Conservation (phyloP, 345 rosid genomes). For the Citropsis articulata region DNA sequence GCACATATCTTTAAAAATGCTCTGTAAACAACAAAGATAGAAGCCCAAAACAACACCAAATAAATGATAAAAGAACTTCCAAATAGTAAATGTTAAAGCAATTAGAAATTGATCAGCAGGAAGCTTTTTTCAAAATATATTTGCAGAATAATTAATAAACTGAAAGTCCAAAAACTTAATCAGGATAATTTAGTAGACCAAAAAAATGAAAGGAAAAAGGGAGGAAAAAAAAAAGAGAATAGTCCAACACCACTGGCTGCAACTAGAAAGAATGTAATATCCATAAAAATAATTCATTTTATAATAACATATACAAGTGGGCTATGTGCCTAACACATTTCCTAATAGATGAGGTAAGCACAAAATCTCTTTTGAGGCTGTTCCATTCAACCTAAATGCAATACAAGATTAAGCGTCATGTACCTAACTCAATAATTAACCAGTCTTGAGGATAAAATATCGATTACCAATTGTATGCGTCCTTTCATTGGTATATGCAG, state of each 20-base stretch:
- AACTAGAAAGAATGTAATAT: neutral
- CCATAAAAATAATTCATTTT: neutral
- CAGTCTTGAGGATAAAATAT: neutral
- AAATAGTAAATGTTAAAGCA: neutral
- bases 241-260: neutral
- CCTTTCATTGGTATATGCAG: constrained; percentile 58
- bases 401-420: neutral
- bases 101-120: neutral
- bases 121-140: neutral
- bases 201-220: neutral
- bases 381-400: neutral
- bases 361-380: neutral
- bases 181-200: neutral
- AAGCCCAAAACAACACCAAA: neutral
- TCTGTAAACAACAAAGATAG: neutral
- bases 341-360: neutral
- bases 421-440: neutral
- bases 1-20: neutral
- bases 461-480: constrained; percentile 47
- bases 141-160: neutral
- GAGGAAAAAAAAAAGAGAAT: neutral
- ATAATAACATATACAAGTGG: neutral
- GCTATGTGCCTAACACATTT: neutral
- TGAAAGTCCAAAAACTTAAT: neutral
- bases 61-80: neutral